Conservation (phyloP, 371 early-diverging fungal species). For the Syncephalastrum racemosum region DNA sequence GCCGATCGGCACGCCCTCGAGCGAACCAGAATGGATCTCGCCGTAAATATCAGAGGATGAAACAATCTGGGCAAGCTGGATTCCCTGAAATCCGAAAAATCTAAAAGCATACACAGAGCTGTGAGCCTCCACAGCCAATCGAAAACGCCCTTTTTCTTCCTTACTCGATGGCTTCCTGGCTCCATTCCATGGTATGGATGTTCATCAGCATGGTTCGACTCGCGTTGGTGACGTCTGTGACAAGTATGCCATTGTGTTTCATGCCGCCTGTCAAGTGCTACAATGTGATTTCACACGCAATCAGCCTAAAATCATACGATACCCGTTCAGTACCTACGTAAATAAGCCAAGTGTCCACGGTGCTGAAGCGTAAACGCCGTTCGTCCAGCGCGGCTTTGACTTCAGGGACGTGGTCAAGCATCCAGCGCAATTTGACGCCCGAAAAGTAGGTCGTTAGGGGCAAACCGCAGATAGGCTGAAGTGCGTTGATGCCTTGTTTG, state of each 20-base stretch:
- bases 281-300: slow-evolving; percentile 20
- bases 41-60: slow-evolving; percentile 88
- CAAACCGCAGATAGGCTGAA: slow-evolving; percentile 74
- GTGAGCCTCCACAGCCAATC: background rate
- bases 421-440: slow-evolving; percentile 91
- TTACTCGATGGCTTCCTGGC: slow-evolving; percentile 68
- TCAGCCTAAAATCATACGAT: background rate
- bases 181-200: slow-evolving; percentile 81
- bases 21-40: slow-evolving; percentile 52
- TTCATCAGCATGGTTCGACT: slow-evolving; percentile 95
- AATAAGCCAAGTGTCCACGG: slow-evolving; percentile 87
- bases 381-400: slow-evolving; percentile 56
- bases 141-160: background rate
- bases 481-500: slow-evolving; percentile 40
- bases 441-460: slow-evolving; percentile 95
- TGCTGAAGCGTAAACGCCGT: slow-evolving; percentile 70
- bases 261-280: slow-evolving; percentile 79
- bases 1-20: slow-evolving; percentile 70
- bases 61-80: slow-evolving; percentile 75
- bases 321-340: slow-evolving; percentile 22
- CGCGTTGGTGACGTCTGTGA: slow-evolving; percentile 96
- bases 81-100: slow-evolving; percentile 34
- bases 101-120: slow-evolving; percentile 11
- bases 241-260: slow-evolving; percentile 61
- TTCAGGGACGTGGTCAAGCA: slow-evolving; percentile 77